Evolutionary conservation across 2,329 filamentous ascomycete genomes (phyloP).

Genomic region (Botrytis medusae): DNA sequence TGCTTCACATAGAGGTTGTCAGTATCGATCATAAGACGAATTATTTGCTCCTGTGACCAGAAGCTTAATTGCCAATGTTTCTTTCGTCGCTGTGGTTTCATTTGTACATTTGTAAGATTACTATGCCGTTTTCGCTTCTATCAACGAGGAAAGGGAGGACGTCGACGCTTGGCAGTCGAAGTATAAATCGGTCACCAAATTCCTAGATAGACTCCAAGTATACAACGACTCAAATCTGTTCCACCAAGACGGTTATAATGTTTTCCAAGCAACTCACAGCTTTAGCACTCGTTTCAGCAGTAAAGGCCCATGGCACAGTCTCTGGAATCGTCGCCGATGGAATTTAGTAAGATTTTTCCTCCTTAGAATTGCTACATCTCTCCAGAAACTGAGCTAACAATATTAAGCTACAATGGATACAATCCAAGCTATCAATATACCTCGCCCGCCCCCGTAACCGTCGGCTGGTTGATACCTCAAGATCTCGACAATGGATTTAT

Average conservation of each 20-base stretch:
- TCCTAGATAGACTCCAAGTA: not conserved
- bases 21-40: constrained; percentile 6
- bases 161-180: not conserved
- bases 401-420: constrained; percentile 41
- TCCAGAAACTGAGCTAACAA: not conserved
- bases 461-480: constrained; percentile 54
- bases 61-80: not conserved
- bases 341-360: constrained; percentile 30
- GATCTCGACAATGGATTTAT: constrained; percentile 55
- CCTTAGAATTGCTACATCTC: constrained; percentile 5
- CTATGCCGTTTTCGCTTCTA: not conserved
- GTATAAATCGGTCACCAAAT: constrained; percentile 2
- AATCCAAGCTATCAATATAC: constrained; percentile 38
- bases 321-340: constrained; percentile 37
- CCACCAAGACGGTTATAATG: not conserved
- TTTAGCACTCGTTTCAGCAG: constrained; percentile 29
- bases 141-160: not conserved
- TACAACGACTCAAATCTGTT: not conserved
- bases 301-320: constrained; percentile 35
- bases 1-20: not conserved
- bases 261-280: constrained; percentile 29
- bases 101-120: not conserved
- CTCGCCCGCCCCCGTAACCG: constrained; percentile 43
- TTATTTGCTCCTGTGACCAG: constrained; percentile 13
- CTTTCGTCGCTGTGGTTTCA: not conserved